Base-by-base conservation (phyloP, 2,329 filamentous ascomycete species). In the Pseudonectria buxi region DNA sequence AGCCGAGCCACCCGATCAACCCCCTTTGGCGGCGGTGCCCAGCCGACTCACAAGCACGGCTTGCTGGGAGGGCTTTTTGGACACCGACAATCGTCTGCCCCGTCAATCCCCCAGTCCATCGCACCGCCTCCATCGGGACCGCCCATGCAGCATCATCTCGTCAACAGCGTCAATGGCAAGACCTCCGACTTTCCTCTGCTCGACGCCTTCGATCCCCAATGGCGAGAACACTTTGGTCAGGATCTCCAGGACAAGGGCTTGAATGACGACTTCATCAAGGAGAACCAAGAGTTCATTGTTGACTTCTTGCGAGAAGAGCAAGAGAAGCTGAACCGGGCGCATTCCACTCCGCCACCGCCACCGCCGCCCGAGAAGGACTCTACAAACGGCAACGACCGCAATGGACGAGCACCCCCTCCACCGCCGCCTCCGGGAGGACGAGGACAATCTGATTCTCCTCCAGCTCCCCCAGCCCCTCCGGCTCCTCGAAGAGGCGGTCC, bases 1-100 rank as follows among this genome's bases (percentile, higher is more conserved):
- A 90, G 83, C 66, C 94, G 94, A 67, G 80, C 82, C 44, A 95
- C 89, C 3, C 80, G 71, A 58, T 73, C 78, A 44, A 90, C 84
- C 24, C 82, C 85, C 1, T 95, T 94, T 51, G 77, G 74, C 37
- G 74, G 74, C 32, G 47, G 62, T 24, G 54, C 60, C 14, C 65
- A 66, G 29, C 58, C 59, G 22, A 47, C 58, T 14, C 53, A 58
- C 33, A 66, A 61, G 55, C 62, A 61, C 29, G 63, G 68, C 44
- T 56, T 81, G 40, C 63, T 81, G n/a, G 76, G 78, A 37, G 72
- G 76, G 34, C 64, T 82, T 13, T 81, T 81, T 53, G 68, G 75
- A 44, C 73, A 79, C 60, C 71, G 72, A 46, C 74, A 80, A 53
- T 72, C 72, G 24, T 76, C 76, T 31, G 68, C 71, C 7, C 67